A percentile compares a stretch with the other conserved stretches of the same genome.
phyloP scores from a whole-genome alignment of 2,329 filamentous ascomycete genomes.

The Lecanoromycetidae sp. region DNA sequence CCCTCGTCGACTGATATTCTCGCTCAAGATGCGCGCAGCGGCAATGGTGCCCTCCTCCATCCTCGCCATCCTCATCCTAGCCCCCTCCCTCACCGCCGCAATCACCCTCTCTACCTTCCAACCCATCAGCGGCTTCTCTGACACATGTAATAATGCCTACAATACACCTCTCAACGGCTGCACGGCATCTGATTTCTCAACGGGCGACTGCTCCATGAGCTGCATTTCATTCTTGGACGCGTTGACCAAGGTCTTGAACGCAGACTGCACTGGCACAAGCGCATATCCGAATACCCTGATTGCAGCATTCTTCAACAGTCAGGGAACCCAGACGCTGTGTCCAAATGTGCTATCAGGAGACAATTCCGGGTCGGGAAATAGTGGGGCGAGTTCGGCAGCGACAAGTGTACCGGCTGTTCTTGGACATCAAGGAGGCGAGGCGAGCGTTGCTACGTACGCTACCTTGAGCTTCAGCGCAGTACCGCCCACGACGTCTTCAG shows the following conservation, averaged over 20 bases:
- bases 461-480: too few relatives aligned
- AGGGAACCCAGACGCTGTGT: conserved; percentile 18
- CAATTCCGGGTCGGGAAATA: neutral
- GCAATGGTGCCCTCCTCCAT: neutral
- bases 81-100: neutral
- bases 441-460: too few relatives aligned
- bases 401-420: too few relatives aligned
- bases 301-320: conserved; percentile 17
- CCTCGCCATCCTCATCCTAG: neutral
- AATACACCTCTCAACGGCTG: conserved; percentile 14
- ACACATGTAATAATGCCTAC: conserved; percentile 16
- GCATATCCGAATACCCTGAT: conserved; percentile 19
- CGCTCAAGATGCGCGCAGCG: neutral
- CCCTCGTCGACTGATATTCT: neutral
- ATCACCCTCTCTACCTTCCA: conserved; percentile 13
- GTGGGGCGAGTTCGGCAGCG: neutral
- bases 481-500: neutral
- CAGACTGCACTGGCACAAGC: conserved; percentile 15
- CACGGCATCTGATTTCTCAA: conserved; percentile 14
- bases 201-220: conserved; percentile 15
- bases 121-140: conserved; percentile 14
- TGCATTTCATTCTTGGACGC: conserved; percentile 17
- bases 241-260: conserved; percentile 13
- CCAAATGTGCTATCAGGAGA: conserved; percentile 10
- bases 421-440: too few relatives aligned